Percentiles rank a stretch among this genome's conserved stretches.
Evolutionary conservation across 768 basidiomycete genomes (phyloP).

Genomic region (Kondoa malvinella): DNA sequence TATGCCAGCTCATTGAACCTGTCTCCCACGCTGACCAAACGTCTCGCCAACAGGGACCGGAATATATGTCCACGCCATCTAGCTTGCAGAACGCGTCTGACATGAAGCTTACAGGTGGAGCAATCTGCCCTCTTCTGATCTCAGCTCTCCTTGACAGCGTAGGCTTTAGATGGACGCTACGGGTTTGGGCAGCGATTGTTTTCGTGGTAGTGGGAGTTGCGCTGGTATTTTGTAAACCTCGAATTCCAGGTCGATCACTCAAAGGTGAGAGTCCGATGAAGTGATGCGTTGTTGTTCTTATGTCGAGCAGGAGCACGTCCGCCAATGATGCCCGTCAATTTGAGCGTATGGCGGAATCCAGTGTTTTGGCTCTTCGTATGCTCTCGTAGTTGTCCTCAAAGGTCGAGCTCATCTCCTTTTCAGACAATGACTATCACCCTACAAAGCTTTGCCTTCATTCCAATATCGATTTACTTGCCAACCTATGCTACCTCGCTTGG

Average conservation of each 20-base stretch:
- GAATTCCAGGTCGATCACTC: constrained; percentile 5
- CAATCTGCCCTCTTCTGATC: constrained; percentile 14
- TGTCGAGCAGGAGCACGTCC: neutral
- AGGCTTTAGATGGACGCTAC: constrained; percentile 20
- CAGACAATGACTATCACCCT: constrained; percentile 12
- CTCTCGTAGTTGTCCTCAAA: neutral
- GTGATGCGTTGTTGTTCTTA: neutral
- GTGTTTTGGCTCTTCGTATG: constrained; percentile 19
- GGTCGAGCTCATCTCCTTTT: neutral
- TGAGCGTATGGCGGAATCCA: constrained; percentile 5
- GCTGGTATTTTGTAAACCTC: constrained; percentile 5
- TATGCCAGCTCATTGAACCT: neutral
- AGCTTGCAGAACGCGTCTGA: constrained; percentile 5
- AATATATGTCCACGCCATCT: neutral
- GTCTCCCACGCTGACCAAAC: neutral
- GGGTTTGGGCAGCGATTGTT: constrained; percentile 16
- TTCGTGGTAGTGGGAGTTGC: neutral
- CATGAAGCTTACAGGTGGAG: constrained; percentile 14
- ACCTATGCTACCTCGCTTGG: constrained; percentile 14
- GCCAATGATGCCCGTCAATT: constrained; percentile 12
- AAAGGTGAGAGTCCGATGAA: neutral
- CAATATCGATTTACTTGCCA: constrained; percentile 18
- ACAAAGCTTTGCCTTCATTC: constrained; percentile 15
- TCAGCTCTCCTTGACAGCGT: neutral
- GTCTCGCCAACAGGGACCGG: neutral